Evolutionary conservation across 352 stramenopile genomes (phyloP).

Genomic region (Globisporangium sylvaticum): DNA sequence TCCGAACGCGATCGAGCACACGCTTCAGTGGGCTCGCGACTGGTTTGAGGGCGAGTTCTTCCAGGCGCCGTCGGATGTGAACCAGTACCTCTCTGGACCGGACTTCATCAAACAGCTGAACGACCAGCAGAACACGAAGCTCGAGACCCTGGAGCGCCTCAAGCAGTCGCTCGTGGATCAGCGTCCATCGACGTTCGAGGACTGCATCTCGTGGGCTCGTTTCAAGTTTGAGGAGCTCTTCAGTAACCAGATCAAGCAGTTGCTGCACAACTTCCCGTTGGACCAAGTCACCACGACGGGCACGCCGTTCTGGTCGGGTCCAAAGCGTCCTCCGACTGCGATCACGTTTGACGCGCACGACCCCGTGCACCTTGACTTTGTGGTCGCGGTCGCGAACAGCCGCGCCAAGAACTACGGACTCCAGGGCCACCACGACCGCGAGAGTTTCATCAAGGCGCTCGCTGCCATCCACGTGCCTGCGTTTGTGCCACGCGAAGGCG

Average conservation of each 20-base stretch:
- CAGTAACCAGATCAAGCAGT: slow-evolving; percentile 96
- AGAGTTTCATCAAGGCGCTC: slow-evolving; percentile 71
- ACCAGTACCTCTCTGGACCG: slow-evolving; percentile 85
- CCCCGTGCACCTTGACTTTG: slow-evolving; percentile 93
- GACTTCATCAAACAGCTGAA: slow-evolving; percentile 92
- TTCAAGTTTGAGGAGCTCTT: slow-evolving; percentile 98
- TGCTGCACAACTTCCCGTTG: slow-evolving; percentile 98
- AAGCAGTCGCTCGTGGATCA: slow-evolving; percentile 92
- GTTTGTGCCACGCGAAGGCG: slow-evolving; percentile 92
- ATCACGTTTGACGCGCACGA: slow-evolving; percentile 92
- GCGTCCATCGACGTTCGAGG: slow-evolving; percentile 91
- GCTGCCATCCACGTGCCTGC: slow-evolving; percentile 88
- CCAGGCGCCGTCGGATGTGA: slow-evolving; percentile 95
- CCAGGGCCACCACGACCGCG: slow-evolving; percentile 51
- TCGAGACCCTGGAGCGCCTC: slow-evolving; percentile 94
- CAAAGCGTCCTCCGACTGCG: slow-evolving; percentile 94
- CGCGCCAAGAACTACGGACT: slow-evolving; percentile 95
- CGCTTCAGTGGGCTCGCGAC: slow-evolving; percentile 97
- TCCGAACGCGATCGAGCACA: slow-evolving; percentile 99
- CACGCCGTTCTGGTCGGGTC: slow-evolving; percentile 98
- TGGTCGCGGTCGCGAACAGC: slow-evolving; percentile 94
- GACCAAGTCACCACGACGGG: slow-evolving; percentile 96
- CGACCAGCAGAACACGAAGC: slow-evolving; percentile 96
- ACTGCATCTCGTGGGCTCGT: slow-evolving; percentile 97
- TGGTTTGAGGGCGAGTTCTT: slow-evolving; percentile 99